Base-by-base conservation (phyloP, 148 eudicot genomes). In the Rhododendron ovatum region DNA sequence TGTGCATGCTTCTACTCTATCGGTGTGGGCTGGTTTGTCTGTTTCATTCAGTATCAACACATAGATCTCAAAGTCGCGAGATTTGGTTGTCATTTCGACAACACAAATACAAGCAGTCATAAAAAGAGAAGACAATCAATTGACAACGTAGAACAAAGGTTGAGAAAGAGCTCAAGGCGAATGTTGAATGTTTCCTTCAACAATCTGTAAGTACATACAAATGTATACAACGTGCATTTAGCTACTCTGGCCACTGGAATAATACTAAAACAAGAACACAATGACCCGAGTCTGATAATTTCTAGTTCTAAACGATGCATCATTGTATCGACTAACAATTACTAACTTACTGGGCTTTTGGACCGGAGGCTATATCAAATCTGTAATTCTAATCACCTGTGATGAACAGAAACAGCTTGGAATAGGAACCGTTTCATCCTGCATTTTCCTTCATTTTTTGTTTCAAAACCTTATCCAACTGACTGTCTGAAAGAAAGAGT, bases 381-480 rank as follows among this genome's bases (percentile, higher is more conserved):
- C 43, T 39, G 43, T 2, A 82, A 11, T 80, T 79, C 57, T 1
- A 79, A 47, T 47, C 35, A 1, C 26, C 28, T 3, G 18, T 79
- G 55, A 80, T 80, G 83, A 81, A 51, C 43, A 28, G 51, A 33
- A 55, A 2, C 67, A 35, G 47, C 69, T 55, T 33, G 17, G 15
- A 11, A 69, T 69, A 1, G 75, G 37, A 69, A 69, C 75, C 5
- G 76, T 33, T 33, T 71, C 41, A 63, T 76, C 75, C 80, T 35
- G 55, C 83, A 55, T 87, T 86, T 87, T 86, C 93, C 89, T 93
- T 88, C 88, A 91, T 57, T 89, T 93, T 95, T 45, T 90, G 85
- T 75, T 95, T 76, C 89, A 95, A 82, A 84, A 87, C 90, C 87
- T 93, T 92, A 4, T 92, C 83, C 45, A 95, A 93, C 61, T 93